phyloP scores from a whole-genome alignment of 805 yeast species.

The Myxozyma melibiosi region DNA sequence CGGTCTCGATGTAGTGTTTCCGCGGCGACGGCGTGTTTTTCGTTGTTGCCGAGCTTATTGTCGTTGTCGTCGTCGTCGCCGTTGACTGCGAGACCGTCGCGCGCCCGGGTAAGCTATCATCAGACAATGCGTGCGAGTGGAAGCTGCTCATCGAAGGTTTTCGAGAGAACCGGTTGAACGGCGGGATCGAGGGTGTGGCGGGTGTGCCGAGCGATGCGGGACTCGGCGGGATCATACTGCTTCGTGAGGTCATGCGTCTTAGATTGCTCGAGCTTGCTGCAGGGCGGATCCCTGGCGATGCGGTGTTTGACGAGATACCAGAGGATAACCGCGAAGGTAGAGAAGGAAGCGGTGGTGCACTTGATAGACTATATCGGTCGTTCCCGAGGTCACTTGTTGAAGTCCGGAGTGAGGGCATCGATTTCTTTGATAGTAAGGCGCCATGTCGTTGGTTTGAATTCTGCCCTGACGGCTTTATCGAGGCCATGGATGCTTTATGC shows the following conservation, averaged over 20 bases:
- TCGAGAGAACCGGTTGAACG: constrained; percentile 5
- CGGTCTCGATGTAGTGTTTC: constrained; percentile 3
- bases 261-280: constrained; percentile 18
- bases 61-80: neutral
- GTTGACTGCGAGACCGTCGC: neutral
- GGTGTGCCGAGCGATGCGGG: neutral
- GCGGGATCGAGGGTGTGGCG: constrained; percentile 1
- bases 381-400: constrained; percentile 8
- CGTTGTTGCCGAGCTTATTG: neutral
- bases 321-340: constrained; percentile 1
- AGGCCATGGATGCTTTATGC: constrained; percentile 27
- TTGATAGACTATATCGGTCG: neutral
- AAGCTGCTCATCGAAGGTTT: constrained; percentile 11
- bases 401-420: constrained; percentile 31
- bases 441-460: constrained; percentile 5
- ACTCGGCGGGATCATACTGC: constrained; percentile 12
- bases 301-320: neutral
- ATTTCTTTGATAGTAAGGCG: constrained; percentile 28
- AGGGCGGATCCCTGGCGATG: constrained; percentile 11
- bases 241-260: constrained; percentile 22
- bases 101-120: constrained; percentile 1
- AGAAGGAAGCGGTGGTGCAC: constrained; percentile 25
- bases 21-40: constrained; percentile 22
- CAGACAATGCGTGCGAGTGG: neutral
- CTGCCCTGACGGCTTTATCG: constrained; percentile 7